A percentile compares a stretch with the other conserved stretches of the same genome.
Evolutionary conservation across 2,329 filamentous ascomycete species (phyloP).

Genomic region (Xylaria sp.): DNA sequence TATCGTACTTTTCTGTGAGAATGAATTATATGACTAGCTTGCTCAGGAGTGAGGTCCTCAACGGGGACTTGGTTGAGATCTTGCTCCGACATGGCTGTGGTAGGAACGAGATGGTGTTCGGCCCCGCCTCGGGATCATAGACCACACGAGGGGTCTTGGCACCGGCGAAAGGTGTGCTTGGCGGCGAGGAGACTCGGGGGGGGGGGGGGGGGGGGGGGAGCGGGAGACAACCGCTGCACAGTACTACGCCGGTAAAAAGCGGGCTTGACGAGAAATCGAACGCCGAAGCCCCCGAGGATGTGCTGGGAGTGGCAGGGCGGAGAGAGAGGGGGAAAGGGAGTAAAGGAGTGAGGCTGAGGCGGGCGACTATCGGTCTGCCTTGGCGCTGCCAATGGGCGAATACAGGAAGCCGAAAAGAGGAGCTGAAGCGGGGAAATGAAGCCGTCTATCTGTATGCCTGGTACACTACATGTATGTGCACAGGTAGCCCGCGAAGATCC

Average conservation of each 20-base stretch:
- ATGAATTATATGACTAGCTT: constrained; percentile 71
- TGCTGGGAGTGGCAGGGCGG: not conserved
- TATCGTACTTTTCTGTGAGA: constrained; percentile 72
- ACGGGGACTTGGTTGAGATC: constrained; percentile 49
- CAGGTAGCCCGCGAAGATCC: constrained; percentile 23
- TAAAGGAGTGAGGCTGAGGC: not conserved
- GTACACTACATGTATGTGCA: no score
- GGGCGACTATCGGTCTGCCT: not conserved
- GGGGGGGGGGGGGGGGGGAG: not conserved
- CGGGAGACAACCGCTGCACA: not conserved
- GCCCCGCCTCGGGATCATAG: constrained; percentile 21
- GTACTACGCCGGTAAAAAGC: constrained; percentile 20
- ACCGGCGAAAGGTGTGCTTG: constrained; percentile 4
- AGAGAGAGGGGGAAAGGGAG: not conserved
- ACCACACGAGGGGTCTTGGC: constrained; percentile 15
- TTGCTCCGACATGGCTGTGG: constrained; percentile 41
- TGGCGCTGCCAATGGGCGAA: constrained; percentile 13
- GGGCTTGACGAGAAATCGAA: constrained; percentile 12
- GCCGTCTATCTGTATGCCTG: no score
- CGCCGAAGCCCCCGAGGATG: constrained; percentile 22
- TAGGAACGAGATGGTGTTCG: constrained; percentile 16
- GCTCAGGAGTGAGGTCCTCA: constrained; percentile 66
- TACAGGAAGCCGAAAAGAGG: not conserved
- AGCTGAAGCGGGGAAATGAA: not conserved
- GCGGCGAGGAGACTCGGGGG: not conserved